Base-by-base conservation (phyloP, 1,284 basidiomycete species). In the Ceratorhiza oryzae-sativae region DNA sequence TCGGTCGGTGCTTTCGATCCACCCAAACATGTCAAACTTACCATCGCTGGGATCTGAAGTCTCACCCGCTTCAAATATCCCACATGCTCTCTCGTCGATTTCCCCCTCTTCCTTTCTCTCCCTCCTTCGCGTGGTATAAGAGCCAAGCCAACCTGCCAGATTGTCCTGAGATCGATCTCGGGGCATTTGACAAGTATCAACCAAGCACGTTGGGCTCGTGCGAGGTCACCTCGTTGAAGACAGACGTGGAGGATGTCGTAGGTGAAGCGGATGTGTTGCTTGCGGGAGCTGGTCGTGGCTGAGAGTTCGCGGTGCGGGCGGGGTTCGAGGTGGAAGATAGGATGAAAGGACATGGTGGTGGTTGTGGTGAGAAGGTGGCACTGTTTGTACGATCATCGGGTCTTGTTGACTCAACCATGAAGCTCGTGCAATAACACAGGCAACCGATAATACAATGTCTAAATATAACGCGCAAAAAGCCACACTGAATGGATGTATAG, bases 121-220 rank as follows among this genome's bases (percentile, higher is more conserved):
- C 79, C 72, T n/a, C 78, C 76, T 63, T 79, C 76, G 32, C 80
- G 77, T 55, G 81, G 83, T 18, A 91, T 81, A 39, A 93, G 79
- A 65, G 84, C 80, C 32, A 94, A 78, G 12, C 89, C 90, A 71
- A 87, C 89, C 59, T 83, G 84, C 94, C 94, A 96, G 78, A 91
- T 83, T 13, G 84, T 79, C 77, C 82, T 87, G 91, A 92, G 94
- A 75, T 90, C 82, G 9, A 94, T 83, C 81, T 95, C 94, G 76
- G 90, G 90, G 79, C 94, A 95, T 75, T 89, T 85, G n/a, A 87
- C 85, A 45, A 96, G 85, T 71, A 95, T 90, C 34, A 85, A 82
- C 92, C 93, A 97, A 9, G 91, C 91, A 74, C 87, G 84, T 60
- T 82, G 84, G 18, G 93, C 94, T 45, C 91, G 85, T 39, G 79